Conservation (phyloP, 768 basidiomycete genomes). For the Suillus paluster region DNA sequence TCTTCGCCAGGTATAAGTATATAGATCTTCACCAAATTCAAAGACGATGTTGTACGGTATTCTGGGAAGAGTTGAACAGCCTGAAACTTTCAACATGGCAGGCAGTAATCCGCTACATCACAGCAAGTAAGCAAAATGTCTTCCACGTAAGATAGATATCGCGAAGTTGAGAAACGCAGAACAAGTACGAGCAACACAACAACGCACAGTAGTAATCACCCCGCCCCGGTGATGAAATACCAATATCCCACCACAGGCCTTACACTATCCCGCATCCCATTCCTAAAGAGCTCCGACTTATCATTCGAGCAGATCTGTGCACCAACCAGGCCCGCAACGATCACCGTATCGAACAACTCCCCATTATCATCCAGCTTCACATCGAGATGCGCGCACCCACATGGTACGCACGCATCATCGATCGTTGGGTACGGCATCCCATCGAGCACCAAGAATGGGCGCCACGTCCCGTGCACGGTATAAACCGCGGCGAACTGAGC, state of each 20-base stretch:
- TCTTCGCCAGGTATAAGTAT: no score
- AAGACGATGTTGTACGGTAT: no score
- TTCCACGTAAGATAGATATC: background rate
- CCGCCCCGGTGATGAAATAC: constrained; percentile 21
- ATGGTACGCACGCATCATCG: constrained; percentile 31
- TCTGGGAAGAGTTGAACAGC: no score
- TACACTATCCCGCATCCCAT: constrained; percentile 36
- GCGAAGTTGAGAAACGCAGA: background rate
- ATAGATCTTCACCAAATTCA: no score
- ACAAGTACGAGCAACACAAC: background rate
- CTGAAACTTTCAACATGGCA: no score
- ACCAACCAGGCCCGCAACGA: constrained; percentile 37
- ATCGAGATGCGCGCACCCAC: constrained; percentile 32
- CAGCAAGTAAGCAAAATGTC: background rate
- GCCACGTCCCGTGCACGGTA: constrained; percentile 27
- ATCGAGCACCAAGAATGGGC: constrained; percentile 29
- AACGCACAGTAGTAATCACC: background rate
- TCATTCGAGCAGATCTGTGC: constrained; percentile 36
- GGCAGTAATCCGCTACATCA: background rate
- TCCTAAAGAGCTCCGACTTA: constrained; percentile 34
- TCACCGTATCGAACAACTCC: constrained; percentile 28
- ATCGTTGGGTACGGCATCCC: constrained; percentile 36
- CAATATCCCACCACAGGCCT: constrained; percentile 38
- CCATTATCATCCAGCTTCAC: constrained; percentile 35
- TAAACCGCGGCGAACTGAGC: constrained; percentile 35